Conservation (phyloP, 257 asterid species). For the Jasminum sambac region DNA sequence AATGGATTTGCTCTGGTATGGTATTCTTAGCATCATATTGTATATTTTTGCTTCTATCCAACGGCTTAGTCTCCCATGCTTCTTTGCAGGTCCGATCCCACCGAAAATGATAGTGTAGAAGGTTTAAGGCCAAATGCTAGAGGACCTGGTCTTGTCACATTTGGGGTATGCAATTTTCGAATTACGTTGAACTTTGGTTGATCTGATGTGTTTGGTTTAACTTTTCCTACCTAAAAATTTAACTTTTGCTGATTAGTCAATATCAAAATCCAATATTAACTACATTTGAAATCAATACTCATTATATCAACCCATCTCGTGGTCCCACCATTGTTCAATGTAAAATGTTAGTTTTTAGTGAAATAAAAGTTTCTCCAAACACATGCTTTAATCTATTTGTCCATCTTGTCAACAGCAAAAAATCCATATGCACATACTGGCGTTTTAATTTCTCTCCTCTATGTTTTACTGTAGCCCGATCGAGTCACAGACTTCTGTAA, state of each 20-base stretch:
- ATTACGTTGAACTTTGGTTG: background rate
- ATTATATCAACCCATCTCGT: too few species aligned
- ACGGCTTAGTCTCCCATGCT: conserved; percentile 15
- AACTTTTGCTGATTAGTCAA: too few species aligned
- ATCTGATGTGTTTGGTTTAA: background rate
- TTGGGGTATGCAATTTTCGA: conserved; percentile 69
- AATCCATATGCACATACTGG: background rate
- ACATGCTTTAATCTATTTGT: background rate
- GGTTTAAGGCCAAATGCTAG: conserved; percentile 99
- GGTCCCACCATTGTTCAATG: too few species aligned
- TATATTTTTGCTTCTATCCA: conserved; percentile 4
- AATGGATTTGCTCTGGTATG: conserved; percentile 99
- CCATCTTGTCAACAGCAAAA: background rate
- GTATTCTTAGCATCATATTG: conserved; percentile 41
- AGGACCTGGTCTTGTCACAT: conserved; percentile 99
- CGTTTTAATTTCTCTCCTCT: background rate
- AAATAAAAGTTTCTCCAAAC: too few species aligned
- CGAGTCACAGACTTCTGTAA: conserved; percentile 96
- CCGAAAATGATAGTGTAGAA: conserved; percentile 95
- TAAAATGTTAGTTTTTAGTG: too few species aligned
- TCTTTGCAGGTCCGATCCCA: conserved; percentile 92
- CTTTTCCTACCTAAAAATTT: too few species aligned
- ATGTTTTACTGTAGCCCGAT: conserved; percentile 73
- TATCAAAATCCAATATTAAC: too few species aligned
- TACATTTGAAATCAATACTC: too few species aligned